These are phyloP conservation scores for Tylopilus rubrobrunneus DNA, from an alignment of 768 basidiomycete genomes.

Conservation along the genomic window DNA sequence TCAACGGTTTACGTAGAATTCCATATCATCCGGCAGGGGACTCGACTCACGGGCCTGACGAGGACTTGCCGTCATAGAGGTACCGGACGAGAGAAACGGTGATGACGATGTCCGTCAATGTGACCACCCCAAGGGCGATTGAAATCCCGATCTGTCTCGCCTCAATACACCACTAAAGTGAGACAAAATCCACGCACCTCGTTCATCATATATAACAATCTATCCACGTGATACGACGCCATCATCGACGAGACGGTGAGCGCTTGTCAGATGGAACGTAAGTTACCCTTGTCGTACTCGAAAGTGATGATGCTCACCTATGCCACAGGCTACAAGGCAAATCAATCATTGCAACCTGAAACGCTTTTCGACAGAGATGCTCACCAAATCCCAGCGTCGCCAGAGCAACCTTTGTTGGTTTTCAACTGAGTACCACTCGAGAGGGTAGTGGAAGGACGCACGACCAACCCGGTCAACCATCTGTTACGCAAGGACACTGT, in stretches of 20 bases:
- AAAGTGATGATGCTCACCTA: background rate
- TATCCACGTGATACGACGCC: background rate
- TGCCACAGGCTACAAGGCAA: conserved; percentile 1
- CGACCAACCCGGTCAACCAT: conserved; percentile 4
- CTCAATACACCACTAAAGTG: background rate
- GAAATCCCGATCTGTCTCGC: conserved; percentile 4
- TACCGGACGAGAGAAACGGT: conserved; percentile 10
- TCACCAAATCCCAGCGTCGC: conserved; percentile 7
- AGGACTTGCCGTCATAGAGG: conserved; percentile 2
- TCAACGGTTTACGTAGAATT: background rate
- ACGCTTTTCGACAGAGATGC: background rate
- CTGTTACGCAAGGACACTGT: conserved; percentile 10
- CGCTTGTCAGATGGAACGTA: background rate
- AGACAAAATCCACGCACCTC: background rate
- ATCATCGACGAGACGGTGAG: conserved; percentile 2
- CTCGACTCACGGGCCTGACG: conserved; percentile 4
- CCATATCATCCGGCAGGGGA: too few relatives aligned
- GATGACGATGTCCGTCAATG: conserved; percentile 15
- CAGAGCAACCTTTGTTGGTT: background rate
- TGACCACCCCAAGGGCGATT: conserved; percentile 11
- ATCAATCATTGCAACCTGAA: background rate
- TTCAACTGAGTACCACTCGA: background rate
- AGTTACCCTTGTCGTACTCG: background rate
- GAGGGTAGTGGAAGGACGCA: background rate
- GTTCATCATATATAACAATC: conserved; percentile 1